Conservation (phyloP, 176 grass and related monocot genomes). For the Musa troglodytarum region DNA sequence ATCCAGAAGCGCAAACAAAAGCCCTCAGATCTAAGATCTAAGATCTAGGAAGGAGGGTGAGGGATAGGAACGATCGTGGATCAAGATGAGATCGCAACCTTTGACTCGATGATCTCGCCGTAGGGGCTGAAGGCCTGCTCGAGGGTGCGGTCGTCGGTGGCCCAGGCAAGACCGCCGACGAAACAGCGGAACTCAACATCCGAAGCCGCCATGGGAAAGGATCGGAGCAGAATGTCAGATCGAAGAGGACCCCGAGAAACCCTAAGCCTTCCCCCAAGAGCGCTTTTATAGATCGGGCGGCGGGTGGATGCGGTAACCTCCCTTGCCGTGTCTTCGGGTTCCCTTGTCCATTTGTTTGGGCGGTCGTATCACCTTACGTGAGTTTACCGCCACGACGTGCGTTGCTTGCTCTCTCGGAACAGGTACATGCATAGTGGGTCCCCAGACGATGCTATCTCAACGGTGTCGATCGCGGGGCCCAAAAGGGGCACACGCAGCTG, state of each 20-base stretch:
- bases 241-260: conserved; percentile 26
- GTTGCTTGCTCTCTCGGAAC: too few species aligned
- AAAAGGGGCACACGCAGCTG: too few species aligned
- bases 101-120: conserved; percentile 86
- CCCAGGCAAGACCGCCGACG: conserved; percentile 87
- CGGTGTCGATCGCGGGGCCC: too few species aligned
- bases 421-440: too few species aligned
- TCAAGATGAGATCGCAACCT: conserved; percentile 23
- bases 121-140: conserved; percentile 55
- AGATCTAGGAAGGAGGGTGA: background rate
- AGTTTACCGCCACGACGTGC: too few species aligned
- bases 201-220: conserved; percentile 35
- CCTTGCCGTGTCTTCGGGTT: too few species aligned
- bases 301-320: background rate
- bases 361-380: background rate
- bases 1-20: background rate
- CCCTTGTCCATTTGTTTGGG: background rate
- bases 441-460: background rate
- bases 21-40: background rate
- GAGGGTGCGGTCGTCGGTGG: conserved; percentile 69
- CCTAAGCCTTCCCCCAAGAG: background rate
- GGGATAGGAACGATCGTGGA: background rate
- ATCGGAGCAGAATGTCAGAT: conserved; percentile 35
- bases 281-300: conserved; percentile 35
- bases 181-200: conserved; percentile 93